These are phyloP conservation scores for Colletotrichum gigasporum DNA, from an alignment of 2,329 filamentous ascomycete species.

Conservation along the genomic window DNA sequence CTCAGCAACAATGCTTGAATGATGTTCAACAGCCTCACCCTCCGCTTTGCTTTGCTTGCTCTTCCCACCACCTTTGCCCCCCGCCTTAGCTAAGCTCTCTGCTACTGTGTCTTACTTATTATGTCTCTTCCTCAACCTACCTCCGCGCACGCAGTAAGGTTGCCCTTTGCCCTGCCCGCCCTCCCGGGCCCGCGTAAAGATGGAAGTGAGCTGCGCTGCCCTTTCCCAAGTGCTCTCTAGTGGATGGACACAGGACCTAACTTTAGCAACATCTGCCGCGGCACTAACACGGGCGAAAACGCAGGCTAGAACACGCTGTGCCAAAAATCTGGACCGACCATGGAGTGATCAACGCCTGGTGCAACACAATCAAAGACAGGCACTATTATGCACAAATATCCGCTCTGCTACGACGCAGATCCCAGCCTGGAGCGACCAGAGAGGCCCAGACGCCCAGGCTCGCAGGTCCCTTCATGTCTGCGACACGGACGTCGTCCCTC, in stretches of 20 bases:
- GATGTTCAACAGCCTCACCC: too few species aligned
- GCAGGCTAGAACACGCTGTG: slow-evolving; percentile 22
- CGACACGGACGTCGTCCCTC: not conserved
- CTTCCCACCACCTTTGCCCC: too few species aligned
- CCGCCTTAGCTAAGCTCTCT: too few species aligned
- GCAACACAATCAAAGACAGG: slow-evolving; percentile 1
- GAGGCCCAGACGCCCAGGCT: not conserved
- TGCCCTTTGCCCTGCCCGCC: too few species aligned
- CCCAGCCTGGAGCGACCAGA: not conserved
- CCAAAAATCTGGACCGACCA: slow-evolving; percentile 14
- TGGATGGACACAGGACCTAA: slow-evolving; percentile 10
- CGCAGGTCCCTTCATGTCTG: not conserved
- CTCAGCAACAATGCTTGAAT: slow-evolving; percentile 3
- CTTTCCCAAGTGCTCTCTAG: not conserved
- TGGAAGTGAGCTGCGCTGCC: not conserved
- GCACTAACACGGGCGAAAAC: slow-evolving; percentile 13
- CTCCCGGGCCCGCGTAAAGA: not conserved
- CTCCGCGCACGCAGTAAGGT: too few species aligned
- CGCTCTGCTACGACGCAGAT: not conserved
- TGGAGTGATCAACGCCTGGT: slow-evolving; percentile 17
- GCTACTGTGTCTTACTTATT: too few species aligned
- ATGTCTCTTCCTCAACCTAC: too few species aligned
- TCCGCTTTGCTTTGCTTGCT: too few species aligned
- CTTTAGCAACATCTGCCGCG: slow-evolving; percentile 26
- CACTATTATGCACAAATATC: slow-evolving; percentile 10